phyloP scores from a whole-genome alignment of 345 rosid genomes.

The Aquilaria sinensis region DNA sequence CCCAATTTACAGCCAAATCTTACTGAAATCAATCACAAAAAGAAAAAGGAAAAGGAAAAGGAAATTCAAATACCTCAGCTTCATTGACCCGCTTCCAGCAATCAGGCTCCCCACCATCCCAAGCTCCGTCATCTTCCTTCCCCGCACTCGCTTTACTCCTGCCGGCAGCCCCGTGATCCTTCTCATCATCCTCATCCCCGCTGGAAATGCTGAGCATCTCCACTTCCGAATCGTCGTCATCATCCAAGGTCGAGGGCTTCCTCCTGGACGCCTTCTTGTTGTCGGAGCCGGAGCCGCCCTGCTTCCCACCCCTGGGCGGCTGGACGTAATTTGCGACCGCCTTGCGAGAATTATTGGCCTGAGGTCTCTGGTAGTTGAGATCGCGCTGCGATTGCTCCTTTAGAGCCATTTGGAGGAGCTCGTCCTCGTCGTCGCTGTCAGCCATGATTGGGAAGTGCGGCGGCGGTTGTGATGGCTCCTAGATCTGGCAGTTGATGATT shows the following conservation, averaged over 20 bases:
- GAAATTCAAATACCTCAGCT: conserved; percentile 46
- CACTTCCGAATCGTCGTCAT: conserved; percentile 93
- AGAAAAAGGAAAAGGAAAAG: neutral
- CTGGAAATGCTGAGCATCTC: conserved; percentile 98
- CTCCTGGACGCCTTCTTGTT: conserved; percentile 27
- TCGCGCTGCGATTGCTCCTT: conserved; percentile 83
- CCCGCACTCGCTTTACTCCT: conserved; percentile 28
- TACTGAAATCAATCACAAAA: neutral
- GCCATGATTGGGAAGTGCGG: conserved; percentile 41
- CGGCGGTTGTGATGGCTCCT: neutral
- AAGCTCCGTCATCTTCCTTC: conserved; percentile 55
- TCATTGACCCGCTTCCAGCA: conserved; percentile 93
- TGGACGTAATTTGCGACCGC: conserved; percentile 86
- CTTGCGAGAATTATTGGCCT: conserved; percentile 33
- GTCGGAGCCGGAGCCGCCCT: conserved; percentile 16
- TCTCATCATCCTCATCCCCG: conserved; percentile 76
- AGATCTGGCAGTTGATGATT: conserved; percentile 23
- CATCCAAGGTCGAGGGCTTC: conserved; percentile 38
- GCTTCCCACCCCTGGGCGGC: conserved; percentile 35
- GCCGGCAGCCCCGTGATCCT: conserved; percentile 30
- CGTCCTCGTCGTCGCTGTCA: conserved; percentile 93
- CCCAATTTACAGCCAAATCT: neutral
- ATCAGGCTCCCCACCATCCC: conserved; percentile 97
- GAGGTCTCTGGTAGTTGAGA: conserved; percentile 58
- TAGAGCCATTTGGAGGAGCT: conserved; percentile 94